These are phyloP conservation scores for Bryum argenteum DNA, from an alignment of 225 moss, liverwort and hornwort genomes.

Conservation along the genomic window DNA sequence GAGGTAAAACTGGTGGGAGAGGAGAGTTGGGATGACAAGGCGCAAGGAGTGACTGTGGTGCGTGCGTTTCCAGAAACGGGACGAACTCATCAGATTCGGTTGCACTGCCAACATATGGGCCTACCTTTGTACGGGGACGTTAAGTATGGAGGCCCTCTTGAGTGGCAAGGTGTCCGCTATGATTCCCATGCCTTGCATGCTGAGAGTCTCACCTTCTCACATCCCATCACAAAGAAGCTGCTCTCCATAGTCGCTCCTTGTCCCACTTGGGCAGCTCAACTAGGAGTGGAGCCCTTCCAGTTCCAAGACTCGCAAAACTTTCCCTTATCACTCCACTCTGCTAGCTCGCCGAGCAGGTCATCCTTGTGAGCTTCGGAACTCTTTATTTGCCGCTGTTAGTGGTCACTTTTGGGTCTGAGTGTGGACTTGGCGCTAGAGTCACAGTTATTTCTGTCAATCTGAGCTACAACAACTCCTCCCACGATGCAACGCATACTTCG, in stretches of 20 bases:
- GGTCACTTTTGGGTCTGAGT: background rate
- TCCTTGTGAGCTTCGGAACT: background rate
- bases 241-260: conserved; percentile 68
- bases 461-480: conserved; percentile 19
- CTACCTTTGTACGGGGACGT: conserved; percentile 86
- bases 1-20: conserved; percentile 31
- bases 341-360: background rate
- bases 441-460: background rate
- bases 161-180: conserved; percentile 61
- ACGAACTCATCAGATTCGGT: conserved; percentile 93
- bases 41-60: conserved; percentile 66
- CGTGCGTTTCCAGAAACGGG: conserved; percentile 90
- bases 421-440: background rate
- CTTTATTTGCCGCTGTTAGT: background rate
- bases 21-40: conserved; percentile 35
- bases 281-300: conserved; percentile 53
- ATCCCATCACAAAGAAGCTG: conserved; percentile 69
- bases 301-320: conserved; percentile 23
- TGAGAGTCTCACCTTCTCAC: conserved; percentile 78
- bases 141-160: conserved; percentile 90
- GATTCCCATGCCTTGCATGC: conserved; percentile 86
- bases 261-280: conserved; percentile 72
- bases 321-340: background rate
- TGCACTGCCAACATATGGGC: conserved; percentile 88
- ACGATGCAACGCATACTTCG: background rate